Conservation (phyloP, 176 grass and related monocot genomes). For the Otatea glauca region DNA sequence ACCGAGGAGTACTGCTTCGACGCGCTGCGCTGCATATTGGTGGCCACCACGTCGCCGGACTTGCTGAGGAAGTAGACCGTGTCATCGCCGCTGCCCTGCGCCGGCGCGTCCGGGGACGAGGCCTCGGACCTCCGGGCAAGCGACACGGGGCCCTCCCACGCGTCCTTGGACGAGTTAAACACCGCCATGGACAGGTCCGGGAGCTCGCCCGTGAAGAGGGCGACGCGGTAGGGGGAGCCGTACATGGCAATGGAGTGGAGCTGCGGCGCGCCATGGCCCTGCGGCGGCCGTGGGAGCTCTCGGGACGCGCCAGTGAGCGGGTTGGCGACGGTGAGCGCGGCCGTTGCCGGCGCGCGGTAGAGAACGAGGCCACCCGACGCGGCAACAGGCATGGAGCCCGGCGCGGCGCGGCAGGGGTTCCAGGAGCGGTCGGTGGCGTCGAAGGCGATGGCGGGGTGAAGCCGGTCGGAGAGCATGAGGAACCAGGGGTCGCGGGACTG, state of each 20-base stretch:
- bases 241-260: slow-evolving; percentile 81
- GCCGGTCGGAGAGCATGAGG: slow-evolving; percentile 62
- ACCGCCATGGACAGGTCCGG: slow-evolving; percentile 58
- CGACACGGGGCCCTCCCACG: slow-evolving; percentile 54
- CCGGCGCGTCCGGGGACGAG: neutral
- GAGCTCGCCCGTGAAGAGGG: slow-evolving; percentile 59
- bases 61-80: slow-evolving; percentile 81
- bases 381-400: slow-evolving; percentile 65
- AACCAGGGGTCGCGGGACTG: slow-evolving; percentile 63
- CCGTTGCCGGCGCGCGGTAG: slow-evolving; percentile 54
- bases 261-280: neutral
- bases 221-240: slow-evolving; percentile 55
- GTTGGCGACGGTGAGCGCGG: slow-evolving; percentile 62
- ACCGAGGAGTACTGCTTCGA: slow-evolving; percentile 82
- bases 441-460: slow-evolving; percentile 35
- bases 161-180: slow-evolving; percentile 51
- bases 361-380: slow-evolving; percentile 79
- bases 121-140: slow-evolving; percentile 41
- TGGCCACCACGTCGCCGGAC: slow-evolving; percentile 75
- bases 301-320: slow-evolving; percentile 68
- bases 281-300: slow-evolving; percentile 54
- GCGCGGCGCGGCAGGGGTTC: slow-evolving; percentile 17
- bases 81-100: slow-evolving; percentile 30
- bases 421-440: slow-evolving; percentile 36
- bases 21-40: slow-evolving; percentile 84